Base-by-base conservation (phyloP, 1,284 basidiomycete species). In the Trichosporon ovoides region DNA sequence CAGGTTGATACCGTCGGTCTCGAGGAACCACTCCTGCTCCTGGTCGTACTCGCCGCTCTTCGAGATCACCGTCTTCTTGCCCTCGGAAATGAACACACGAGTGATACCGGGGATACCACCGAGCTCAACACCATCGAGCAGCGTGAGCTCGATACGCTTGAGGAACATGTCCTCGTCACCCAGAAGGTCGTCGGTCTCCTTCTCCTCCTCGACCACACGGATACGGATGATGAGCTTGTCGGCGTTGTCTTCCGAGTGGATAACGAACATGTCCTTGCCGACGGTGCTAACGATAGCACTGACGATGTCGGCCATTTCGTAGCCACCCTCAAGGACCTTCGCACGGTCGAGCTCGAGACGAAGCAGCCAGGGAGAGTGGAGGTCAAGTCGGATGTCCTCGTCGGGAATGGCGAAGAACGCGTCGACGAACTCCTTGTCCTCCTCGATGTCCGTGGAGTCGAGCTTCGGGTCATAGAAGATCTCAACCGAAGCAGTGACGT, bases 401-500 rank as follows among this genome's bases (percentile, higher is more conserved):
- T 98, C 96, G 10, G 95, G 95, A 77, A 98, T 98, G 57, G 94
- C 94, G 75, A 98, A 99, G 89, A 98, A 98, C 0, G 94, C 93
- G 70, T 98, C 92, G 55, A 99, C 95, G 73, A 99, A 98, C 55
- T 95, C 86, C 52, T 84, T 81, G 78, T 99, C 96, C 71, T 98
- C 95, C 67, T 96, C 92, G 73, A 99, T 97, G 71, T 94, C 87
- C 12, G 96, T 98, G 0, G 88, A 85, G 18, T 83, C 86, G 22
- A 92, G 89, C 70, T 97, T 87, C 0, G 96, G 96, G 73, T 98
- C 96, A 73, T 98, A 98, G 85, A 93, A 95, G 67, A 98, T 98
- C 77, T 98, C 94, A 24, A 97, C 92, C 1, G 91, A 90, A 5
- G 91, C 87, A 0, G 95, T 98, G 65, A 98, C 87, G 1, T 95